These are phyloP conservation scores for Brettanomyces sp. DNA, from an alignment of 805 yeast genomes.

Conservation along the genomic window DNA sequence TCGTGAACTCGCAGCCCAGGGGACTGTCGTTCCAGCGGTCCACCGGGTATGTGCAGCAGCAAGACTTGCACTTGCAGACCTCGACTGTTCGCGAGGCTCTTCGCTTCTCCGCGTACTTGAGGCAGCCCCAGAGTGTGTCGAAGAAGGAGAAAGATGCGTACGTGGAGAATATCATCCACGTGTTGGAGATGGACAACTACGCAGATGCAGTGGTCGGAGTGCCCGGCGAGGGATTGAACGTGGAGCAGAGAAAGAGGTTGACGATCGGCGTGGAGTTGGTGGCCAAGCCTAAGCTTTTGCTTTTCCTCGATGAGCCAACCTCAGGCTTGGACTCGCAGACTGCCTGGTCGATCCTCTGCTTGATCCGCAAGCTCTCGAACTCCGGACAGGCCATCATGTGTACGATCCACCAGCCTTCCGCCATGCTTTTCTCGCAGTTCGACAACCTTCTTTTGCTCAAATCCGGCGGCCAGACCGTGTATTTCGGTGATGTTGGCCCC, in stretches of 20 bases:
- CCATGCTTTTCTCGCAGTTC: conserved; percentile 61
- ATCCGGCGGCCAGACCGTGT: conserved; percentile 61
- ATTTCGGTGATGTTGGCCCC: conserved; percentile 60
- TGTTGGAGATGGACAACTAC: conserved; percentile 41
- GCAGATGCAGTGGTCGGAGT: conserved; percentile 42
- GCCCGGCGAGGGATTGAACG: conserved; percentile 39
- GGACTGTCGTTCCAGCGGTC: conserved; percentile 38
- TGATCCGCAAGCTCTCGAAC: conserved; percentile 37
- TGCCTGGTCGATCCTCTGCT: conserved; percentile 45
- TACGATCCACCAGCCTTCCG: conserved; percentile 80
- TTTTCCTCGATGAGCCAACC: conserved; percentile 52
- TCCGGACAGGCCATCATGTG: conserved; percentile 46
- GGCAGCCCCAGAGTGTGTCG: conserved; percentile 32
- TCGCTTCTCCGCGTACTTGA: conserved; percentile 36
- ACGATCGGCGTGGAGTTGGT: conserved; percentile 46
- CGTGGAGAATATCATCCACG: conserved; percentile 37
- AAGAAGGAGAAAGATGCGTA: conserved; percentile 34
- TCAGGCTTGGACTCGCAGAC: conserved; percentile 49
- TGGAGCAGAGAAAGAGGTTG: conserved; percentile 42
- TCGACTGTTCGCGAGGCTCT: conserved; percentile 43
- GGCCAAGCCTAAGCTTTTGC: conserved; percentile 39
- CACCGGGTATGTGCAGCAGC: conserved; percentile 49
- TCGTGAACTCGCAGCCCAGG: conserved; percentile 40
- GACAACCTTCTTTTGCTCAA: conserved; percentile 61
- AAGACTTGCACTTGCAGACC: conserved; percentile 39